These are phyloP conservation scores for Mrakia frigida DNA, from an alignment of 768 basidiomycete species.

Conservation along the genomic window DNA sequence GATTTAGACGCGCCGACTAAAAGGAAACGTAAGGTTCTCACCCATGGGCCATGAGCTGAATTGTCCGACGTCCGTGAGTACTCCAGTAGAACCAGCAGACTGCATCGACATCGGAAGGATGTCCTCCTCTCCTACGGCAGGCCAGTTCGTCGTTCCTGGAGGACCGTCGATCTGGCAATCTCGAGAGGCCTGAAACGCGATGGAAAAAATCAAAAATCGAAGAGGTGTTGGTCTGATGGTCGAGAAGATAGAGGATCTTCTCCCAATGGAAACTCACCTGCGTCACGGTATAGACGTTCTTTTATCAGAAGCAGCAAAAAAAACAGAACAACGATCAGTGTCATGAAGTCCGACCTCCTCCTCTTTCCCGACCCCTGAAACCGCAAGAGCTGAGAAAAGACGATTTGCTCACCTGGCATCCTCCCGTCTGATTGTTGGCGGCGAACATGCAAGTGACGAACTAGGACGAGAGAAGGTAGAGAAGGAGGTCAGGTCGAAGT, in stretches of 20 bases:
- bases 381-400: neutral
- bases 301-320: neutral
- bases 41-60: neutral
- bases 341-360: neutral
- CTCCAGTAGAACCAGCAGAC: neutral
- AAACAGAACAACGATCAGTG: neutral
- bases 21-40: neutral
- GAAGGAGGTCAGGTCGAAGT: neutral
- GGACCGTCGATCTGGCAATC: neutral
- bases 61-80: neutral
- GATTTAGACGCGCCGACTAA: neutral
- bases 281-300: neutral
- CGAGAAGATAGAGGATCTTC: no score
- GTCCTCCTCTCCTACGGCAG: neutral
- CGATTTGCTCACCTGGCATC: neutral
- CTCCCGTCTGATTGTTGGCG: neutral
- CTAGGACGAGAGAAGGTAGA: neutral
- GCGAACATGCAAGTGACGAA: slow-evolving; percentile 10
- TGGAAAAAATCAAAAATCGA: no score
- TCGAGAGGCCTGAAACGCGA: no score
- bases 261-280: no score
- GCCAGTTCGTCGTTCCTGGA: neutral
- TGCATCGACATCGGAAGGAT: neutral
- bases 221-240: no score
- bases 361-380: neutral